Base-by-base conservation (phyloP, 352 stramenopile genomes). In the Aphanomyces cochlioides region DNA sequence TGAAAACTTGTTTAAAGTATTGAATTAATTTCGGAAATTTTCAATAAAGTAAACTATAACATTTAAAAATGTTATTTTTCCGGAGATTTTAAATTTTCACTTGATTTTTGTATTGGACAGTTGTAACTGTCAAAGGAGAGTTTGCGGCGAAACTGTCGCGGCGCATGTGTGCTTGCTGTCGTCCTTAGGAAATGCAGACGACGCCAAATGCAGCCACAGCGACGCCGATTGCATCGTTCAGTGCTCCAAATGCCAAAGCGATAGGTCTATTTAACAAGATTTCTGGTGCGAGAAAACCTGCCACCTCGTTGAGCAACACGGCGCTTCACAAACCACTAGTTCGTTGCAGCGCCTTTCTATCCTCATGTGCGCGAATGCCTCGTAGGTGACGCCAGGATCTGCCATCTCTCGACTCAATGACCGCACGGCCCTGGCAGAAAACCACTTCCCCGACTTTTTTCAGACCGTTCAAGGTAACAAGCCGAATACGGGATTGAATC, bases 211-310 rank as follows among this genome's bases (percentile, higher is more conserved):
- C 37, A 12, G 10, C 54, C 19, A 13, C 21, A 7, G 54, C 59
- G 59, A 21, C 28, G 38, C n/a, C 54, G 10, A 50, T 47, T 34
- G 43, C 63, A 28, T 47, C 64, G 39, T 58, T 56, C 21, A 56
- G 8, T 19, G 21, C 45, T 15, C 53, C 64, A 19, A 70, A 70
- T 61, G 64, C 64, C 36, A 70, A 70, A 38, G 64, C 64, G 8
- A 70, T 70, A 15, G 64, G 64, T 17, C 64, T 70, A 34, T 70
- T 70, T 39, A 70, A 56, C 48, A 70, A 70, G 39, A 70, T 70
- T 19, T 61, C 50, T 6, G 48, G 54, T 17, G 54, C 28, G 17
- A 19, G 54, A 10, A 61, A 61, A 37, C 54, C 54, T 41, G 54
- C 28, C 54, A 61, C 54, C 10, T 61, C 54, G 6, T 50, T 50